phyloP scores from a whole-genome alignment of 1,284 basidiomycete genomes.

The Omphalotus olearius region DNA sequence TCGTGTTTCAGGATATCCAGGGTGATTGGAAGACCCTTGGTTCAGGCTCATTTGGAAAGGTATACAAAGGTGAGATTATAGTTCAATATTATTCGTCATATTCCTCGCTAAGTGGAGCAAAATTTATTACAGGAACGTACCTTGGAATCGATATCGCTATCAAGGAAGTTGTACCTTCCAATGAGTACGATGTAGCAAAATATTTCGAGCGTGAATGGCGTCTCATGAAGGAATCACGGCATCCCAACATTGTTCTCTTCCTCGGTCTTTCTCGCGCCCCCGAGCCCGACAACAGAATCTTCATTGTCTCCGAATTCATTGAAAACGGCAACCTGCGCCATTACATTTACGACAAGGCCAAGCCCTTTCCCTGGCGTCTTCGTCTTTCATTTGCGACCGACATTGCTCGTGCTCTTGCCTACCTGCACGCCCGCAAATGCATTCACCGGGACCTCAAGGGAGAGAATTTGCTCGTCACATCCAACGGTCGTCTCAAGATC shows the following conservation, averaged over 20 bases:
- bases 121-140: conserved; percentile 61
- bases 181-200: conserved; percentile 90
- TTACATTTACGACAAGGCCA: conserved; percentile 78
- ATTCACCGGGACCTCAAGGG: conserved; percentile 91
- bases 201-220: conserved; percentile 98
- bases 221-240: conserved; percentile 88
- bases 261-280: conserved; percentile 90
- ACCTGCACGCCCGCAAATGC: conserved; percentile 90
- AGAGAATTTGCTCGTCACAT: conserved; percentile 92
- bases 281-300: conserved; percentile 76
- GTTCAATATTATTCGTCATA: background rate
- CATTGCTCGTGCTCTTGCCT: conserved; percentile 91
- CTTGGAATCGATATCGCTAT: conserved; percentile 95
- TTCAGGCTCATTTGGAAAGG: conserved; percentile 89
- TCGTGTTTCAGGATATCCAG: conserved; percentile 68
- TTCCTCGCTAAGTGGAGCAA: background rate
- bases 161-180: conserved; percentile 90
- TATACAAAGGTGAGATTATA: conserved; percentile 70
- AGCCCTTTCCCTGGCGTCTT: conserved; percentile 86
- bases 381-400: conserved; percentile 93
- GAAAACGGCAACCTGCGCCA: conserved; percentile 84
- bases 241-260: conserved; percentile 93
- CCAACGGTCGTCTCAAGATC: conserved; percentile 92
- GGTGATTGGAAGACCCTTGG: conserved; percentile 87
- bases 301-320: conserved; percentile 88